A percentile compares a stretch with the other conserved stretches of the same genome.
phyloP scores from a whole-genome alignment of 768 basidiomycete species.

The Cystobasidiopsis lactophilus region DNA sequence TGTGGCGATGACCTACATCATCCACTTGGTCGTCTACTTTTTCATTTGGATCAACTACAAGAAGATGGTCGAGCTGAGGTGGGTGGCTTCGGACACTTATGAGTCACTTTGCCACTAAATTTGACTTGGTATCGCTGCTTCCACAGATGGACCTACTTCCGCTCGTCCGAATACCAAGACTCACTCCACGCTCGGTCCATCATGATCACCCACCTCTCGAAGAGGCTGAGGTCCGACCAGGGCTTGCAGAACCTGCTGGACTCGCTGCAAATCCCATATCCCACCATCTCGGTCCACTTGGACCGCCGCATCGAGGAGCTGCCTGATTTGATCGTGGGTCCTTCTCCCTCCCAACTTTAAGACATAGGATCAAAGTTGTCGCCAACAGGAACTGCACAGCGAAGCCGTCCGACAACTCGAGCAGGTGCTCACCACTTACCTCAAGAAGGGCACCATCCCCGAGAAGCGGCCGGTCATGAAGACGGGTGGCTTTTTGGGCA shows the following conservation, averaged over 20 bases:
- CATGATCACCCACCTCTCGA: slow-evolving; percentile 54
- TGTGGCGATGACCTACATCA: slow-evolving; percentile 40
- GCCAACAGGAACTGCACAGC: slow-evolving; percentile 30
- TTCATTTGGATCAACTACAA: slow-evolving; percentile 40
- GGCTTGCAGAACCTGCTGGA: slow-evolving; percentile 55
- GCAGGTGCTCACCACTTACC: slow-evolving; percentile 60
- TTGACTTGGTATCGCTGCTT: too few relatives aligned
- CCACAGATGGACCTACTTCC: slow-evolving; percentile 79
- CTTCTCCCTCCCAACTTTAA: not conserved
- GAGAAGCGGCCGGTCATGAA: slow-evolving; percentile 60
- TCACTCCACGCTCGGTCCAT: slow-evolving; percentile 88
- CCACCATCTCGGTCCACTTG: slow-evolving; percentile 73
- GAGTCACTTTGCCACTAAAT: too few relatives aligned
- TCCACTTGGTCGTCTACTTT: slow-evolving; percentile 33
- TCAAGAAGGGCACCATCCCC: slow-evolving; percentile 54
- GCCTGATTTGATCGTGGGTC: slow-evolving; percentile 60
- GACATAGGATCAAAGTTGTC: too few relatives aligned
- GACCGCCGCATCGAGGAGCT: slow-evolving; percentile 68
- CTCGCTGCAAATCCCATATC: slow-evolving; percentile 35
- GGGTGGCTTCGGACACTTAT: too few relatives aligned
- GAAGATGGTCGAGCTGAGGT: slow-evolving; percentile 46
- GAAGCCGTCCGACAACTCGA: slow-evolving; percentile 84
- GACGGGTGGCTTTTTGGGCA: slow-evolving; percentile 55
- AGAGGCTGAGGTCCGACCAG: slow-evolving; percentile 60
- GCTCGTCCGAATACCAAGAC: slow-evolving; percentile 39